Percentiles rank a stretch among this genome's conserved stretches.
phyloP scores from a whole-genome alignment of 495 filamentous ascomycete species.

The Astrothelium subdiscretum region DNA sequence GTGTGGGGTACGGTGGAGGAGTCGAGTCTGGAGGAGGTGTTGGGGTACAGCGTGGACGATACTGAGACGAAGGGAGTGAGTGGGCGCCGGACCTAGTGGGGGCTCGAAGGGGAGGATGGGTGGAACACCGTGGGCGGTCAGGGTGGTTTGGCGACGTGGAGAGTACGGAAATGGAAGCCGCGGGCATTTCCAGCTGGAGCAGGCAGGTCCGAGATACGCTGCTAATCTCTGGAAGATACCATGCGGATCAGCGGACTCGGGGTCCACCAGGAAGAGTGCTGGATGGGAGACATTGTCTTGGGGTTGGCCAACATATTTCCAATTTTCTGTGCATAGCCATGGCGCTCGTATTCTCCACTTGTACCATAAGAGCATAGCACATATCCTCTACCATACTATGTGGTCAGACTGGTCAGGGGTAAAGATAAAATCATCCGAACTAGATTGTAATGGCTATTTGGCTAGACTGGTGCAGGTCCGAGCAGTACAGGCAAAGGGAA shows the following conservation, averaged over 20 bases:
- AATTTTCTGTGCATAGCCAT: too few species aligned
- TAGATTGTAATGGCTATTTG: not conserved
- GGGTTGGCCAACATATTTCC: too few species aligned
- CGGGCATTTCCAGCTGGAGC: too few species aligned
- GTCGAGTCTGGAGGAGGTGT: conserved; percentile 39
- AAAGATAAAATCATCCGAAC: not conserved
- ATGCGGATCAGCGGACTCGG: too few species aligned
- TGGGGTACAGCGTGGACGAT: conserved; percentile 11
- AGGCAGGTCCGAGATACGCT: too few species aligned
- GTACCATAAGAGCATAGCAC: not conserved
- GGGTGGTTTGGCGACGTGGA: not conserved
- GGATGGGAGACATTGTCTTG: too few species aligned
- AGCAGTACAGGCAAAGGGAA: not conserved
- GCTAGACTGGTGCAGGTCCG: not conserved
- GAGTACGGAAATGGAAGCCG: too few species aligned
- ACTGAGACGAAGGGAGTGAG: conserved; percentile 2
- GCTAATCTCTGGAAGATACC: too few species aligned
- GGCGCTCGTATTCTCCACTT: too few species aligned
- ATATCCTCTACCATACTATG: not conserved
- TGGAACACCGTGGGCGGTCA: not conserved
- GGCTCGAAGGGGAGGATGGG: not conserved
- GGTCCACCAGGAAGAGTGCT: too few species aligned
- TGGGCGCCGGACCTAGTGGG: not conserved
- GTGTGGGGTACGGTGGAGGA: conserved; percentile 61
- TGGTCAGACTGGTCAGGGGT: not conserved